phyloP scores from a whole-genome alignment of 495 filamentous ascomycete species.

The Aspergillus affinis region DNA sequence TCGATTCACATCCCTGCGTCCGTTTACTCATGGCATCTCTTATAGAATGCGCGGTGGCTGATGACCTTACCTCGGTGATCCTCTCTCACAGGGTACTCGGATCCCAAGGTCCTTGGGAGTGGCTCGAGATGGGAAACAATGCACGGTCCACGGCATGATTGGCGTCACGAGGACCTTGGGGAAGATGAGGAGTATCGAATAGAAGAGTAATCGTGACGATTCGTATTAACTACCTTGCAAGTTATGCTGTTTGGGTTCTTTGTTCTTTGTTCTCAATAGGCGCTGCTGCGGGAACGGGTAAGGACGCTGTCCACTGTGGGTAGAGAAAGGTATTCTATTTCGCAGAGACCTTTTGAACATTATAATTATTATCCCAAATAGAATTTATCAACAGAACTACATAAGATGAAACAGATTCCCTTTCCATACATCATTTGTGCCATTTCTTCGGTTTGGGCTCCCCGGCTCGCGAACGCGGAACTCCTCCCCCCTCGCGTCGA shows the following conservation, averaged over 20 bases:
- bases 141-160: neutral
- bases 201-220: neutral
- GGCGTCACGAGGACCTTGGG: slow-evolving; percentile 30
- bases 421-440: slow-evolving; percentile 30
- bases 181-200: neutral
- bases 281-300: neutral
- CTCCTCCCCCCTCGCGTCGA: slow-evolving; percentile 50
- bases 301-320: too few relatives aligned
- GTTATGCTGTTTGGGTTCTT: neutral
- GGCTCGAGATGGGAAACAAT: slow-evolving; percentile 10
- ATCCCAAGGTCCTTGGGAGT: slow-evolving; percentile 36
- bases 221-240: neutral
- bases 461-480: slow-evolving; percentile 22
- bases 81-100: slow-evolving; percentile 35
- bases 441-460: slow-evolving; percentile 33
- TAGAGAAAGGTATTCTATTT: neutral
- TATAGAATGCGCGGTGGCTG: neutral
- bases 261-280: neutral
- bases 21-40: neutral
- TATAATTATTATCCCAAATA: neutral
- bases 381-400: slow-evolving; percentile 2
- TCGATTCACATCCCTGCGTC: neutral
- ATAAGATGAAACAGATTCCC: slow-evolving; percentile 9
- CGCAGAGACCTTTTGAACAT: neutral
- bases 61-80: neutral